Conservation (phyloP, 2,329 filamentous ascomycete genomes). For the Penicillium aurantiogriseum region DNA sequence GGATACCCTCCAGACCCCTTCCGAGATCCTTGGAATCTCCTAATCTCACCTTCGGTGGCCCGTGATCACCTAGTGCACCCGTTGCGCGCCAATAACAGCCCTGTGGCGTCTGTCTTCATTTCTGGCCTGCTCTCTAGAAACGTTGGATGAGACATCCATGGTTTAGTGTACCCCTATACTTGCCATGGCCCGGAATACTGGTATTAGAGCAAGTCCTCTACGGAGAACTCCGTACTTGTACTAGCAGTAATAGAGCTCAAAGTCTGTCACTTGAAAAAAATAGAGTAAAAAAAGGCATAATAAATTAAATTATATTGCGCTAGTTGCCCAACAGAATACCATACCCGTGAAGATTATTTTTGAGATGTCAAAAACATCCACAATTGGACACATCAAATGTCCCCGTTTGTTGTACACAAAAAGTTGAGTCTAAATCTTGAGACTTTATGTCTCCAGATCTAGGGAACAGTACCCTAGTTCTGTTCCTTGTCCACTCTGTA, state of each 20-base stretch:
- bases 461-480: constrained; percentile 24
- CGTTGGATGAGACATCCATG: not conserved
- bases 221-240: not conserved
- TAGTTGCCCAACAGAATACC: not conserved
- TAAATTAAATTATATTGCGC: not conserved
- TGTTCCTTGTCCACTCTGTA: constrained; percentile 31
- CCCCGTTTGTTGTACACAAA: not conserved
- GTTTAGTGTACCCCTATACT: not conserved
- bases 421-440: not conserved
- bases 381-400: not conserved
- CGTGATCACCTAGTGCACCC: constrained; percentile 1
- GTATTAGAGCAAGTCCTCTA: not conserved
- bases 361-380: not conserved
- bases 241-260: not conserved
- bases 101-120: constrained; percentile 1
- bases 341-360: not conserved
- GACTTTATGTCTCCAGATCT: not conserved
- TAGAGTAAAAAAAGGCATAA: too few relatives aligned
- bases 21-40: constrained; percentile 2
- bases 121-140: not conserved
- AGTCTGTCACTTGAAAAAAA: not conserved
- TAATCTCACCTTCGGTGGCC: constrained; percentile 1
- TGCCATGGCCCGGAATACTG: not conserved
- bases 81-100: not conserved
- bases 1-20: not conserved